phyloP scores from a whole-genome alignment of 73 alveolate species.

The Diophrys appendiculata region DNA sequence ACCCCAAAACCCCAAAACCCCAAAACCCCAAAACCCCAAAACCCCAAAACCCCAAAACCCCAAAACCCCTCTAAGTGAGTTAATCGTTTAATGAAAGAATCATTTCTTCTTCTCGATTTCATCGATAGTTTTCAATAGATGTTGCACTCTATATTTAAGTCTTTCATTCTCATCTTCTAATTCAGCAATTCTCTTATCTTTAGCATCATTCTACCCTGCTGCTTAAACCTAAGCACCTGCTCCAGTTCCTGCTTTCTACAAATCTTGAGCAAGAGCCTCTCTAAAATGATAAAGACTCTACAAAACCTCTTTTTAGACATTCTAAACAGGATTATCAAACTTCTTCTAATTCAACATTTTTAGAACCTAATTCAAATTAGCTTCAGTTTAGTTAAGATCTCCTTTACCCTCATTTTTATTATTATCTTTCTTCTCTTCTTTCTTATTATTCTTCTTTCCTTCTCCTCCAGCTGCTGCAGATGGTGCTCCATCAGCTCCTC shows the following conservation, averaged over 20 bases:
- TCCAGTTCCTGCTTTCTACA: too few species aligned
- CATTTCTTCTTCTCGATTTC: neutral
- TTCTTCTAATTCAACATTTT: too few species aligned
- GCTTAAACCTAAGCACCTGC: too few species aligned
- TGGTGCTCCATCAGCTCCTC: conserved; percentile 10
- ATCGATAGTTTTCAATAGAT: neutral
- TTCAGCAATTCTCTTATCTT: neutral
- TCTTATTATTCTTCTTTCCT: conserved; percentile 10
- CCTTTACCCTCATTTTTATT: neutral
- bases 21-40: neutral
- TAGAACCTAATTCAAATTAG: too few species aligned
- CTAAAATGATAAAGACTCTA: too few species aligned
- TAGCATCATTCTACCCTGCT: too few species aligned
- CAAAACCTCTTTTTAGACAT: too few species aligned
- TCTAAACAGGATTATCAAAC: too few species aligned
- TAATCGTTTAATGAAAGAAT: conserved; percentile 5
- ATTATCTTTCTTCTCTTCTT: conserved; percentile 4
- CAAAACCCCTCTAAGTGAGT: conserved; percentile 11
- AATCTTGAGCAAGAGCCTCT: too few species aligned
- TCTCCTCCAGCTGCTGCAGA: too few species aligned
- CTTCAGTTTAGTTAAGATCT: too few species aligned
- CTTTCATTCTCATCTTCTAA: neutral
- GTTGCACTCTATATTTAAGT: neutral
- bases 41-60: conserved; percentile 38
- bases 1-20: neutral